Evolutionary conservation across 2,329 filamentous ascomycete genomes (phyloP), one percentile per base, ranked within the genome.

Genomic region (Hypomyces perniciosus): DNA sequence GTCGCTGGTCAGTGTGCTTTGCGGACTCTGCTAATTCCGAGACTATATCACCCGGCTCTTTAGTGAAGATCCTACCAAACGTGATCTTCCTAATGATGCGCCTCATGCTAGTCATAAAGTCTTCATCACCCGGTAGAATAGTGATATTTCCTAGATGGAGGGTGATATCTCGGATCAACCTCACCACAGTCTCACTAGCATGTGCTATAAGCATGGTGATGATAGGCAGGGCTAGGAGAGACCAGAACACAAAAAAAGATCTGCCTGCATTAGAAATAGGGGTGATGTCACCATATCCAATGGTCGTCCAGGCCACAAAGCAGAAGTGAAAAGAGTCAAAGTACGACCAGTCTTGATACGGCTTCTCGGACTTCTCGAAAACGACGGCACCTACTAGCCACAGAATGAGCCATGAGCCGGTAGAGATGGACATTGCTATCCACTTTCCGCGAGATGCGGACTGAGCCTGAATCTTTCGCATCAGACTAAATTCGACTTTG

Each of bases 171-270:
- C 74, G 71, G 49, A 85, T 67, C 4, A 71, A 68, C 58, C 80
- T 82, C 42, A 96, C 84, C 20, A 96, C 79, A 0, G 91, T 96
- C 61, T 95, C 86, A 27, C 87, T 88, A 53, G 93, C 86, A 57
- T 91, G 87, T 8, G 83, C 86, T 56, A 95, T 87, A 9, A 96
- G 77, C 13, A 95, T 84, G 0, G 91, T 95, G 79, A 91, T 91
- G 2, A 88, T 91, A 0, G 91, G 91, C 3, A 96, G 76, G 0
- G 90, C 90, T 28, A 96, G 77, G 1, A 96, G 67, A 10, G 85
- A 88, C 91, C 91, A 96, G 50, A 96, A 84, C n/a, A 96, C 88
- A 61, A 95, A 96, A 65, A 96, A 95, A 0, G 88, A 82, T 49
- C 88, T 84, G 1, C 88, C 89, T 0, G 84, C 78, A 56, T 90